These are phyloP conservation scores for Endocladia muricata DNA, from an alignment of 31 red algal species.

Conservation along the genomic window DNA sequence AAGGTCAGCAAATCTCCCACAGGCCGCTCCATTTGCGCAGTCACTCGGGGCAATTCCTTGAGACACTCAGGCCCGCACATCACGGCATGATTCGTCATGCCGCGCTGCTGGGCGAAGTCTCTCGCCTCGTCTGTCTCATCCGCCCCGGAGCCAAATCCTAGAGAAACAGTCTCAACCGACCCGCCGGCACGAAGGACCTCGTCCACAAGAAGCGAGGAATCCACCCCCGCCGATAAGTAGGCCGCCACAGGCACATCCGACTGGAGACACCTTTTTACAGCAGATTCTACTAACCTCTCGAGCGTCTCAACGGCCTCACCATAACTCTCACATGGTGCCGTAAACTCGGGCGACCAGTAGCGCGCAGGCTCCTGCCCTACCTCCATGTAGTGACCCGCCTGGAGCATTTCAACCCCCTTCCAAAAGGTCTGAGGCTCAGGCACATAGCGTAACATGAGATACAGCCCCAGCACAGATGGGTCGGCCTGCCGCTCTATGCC, in stretches of 20 bases:
- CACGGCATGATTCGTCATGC: background rate
- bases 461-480: too few species aligned
- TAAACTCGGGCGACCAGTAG: too few species aligned
- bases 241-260: slow-evolving; percentile 1
- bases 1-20: background rate
- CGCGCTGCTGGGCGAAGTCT: background rate
- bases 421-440: too few species aligned
- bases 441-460: too few species aligned
- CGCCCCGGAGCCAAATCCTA: background rate
- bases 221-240: background rate
- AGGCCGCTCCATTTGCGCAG: slow-evolving; percentile 2
- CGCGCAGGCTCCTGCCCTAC: too few species aligned
- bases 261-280: background rate
- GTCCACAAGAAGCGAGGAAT: background rate
- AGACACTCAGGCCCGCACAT: background rate
- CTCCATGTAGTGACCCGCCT: too few species aligned
- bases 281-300: too few species aligned
- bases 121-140: background rate
- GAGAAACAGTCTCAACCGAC: background rate
- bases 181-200: background rate
- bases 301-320: too few species aligned
- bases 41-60: background rate
- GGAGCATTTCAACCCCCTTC: too few species aligned
- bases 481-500: too few species aligned
- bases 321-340: too few species aligned